Conservation (phyloP, 495 filamentous ascomycete genomes). For the Aspergillus ostianus region DNA sequence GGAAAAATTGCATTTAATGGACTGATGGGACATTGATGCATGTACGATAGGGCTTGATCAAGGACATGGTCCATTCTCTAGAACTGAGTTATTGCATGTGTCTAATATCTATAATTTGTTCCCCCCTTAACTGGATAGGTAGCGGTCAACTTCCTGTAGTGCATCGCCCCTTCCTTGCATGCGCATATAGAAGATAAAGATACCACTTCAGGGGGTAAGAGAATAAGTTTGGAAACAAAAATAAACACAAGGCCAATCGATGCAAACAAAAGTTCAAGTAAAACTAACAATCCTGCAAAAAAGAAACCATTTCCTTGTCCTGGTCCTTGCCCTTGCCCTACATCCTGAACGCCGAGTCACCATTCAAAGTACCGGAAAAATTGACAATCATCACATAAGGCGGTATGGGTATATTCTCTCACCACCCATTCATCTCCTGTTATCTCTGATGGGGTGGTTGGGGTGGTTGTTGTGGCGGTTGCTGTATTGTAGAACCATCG, state of each 20-base stretch:
- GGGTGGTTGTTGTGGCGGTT: slow-evolving; percentile 14
- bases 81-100: no score
- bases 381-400: background rate
- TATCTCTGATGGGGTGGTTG: slow-evolving; percentile 9
- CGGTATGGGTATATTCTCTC: background rate
- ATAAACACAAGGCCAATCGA: background rate
- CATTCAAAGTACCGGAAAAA: background rate
- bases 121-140: no score
- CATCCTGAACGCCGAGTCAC: background rate
- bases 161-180: background rate
- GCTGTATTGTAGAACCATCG: slow-evolving; percentile 2
- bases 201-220: background rate
- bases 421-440: background rate
- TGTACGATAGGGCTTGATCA: no score
- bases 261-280: background rate
- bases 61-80: no score
- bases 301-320: background rate
- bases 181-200: background rate
- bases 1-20: no score
- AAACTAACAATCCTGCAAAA: background rate
- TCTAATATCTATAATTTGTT: no score
- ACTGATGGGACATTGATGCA: no score
- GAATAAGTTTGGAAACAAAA: background rate
- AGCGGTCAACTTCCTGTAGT: background rate
- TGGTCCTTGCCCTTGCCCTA: background rate